Percentiles rank a stretch among this genome's conserved stretches.
Conservation (phyloP, 257 asterid genomes). For the Linderniella brevidens region DNA sequence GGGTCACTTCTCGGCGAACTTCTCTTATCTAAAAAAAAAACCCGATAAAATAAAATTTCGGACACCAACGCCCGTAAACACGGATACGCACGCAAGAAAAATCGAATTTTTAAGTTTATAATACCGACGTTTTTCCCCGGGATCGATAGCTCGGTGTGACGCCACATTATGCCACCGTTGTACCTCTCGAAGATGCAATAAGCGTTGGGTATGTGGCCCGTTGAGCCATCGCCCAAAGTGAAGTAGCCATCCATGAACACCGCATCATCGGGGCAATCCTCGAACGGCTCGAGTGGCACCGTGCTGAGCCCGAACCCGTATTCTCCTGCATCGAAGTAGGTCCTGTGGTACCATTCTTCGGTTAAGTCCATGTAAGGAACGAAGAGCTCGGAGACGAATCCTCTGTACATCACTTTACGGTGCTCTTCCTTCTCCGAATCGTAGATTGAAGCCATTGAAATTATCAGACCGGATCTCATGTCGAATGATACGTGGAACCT, state of each 20-base stretch:
- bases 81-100: too few relatives aligned
- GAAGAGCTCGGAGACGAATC: slow-evolving; percentile 50
- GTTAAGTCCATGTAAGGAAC: slow-evolving; percentile 71
- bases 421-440: slow-evolving; percentile 24
- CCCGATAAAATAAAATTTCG: too few relatives aligned
- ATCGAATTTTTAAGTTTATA: too few relatives aligned
- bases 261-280: slow-evolving; percentile 53
- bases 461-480: slow-evolving; percentile 50
- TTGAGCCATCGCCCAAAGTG: slow-evolving; percentile 29
- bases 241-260: slow-evolving; percentile 40
- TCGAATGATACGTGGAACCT: slow-evolving; percentile 41
- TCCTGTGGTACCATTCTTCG: slow-evolving; percentile 52
- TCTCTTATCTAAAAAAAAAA: slow-evolving; percentile 12
- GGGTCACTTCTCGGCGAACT: slow-evolving; percentile 37
- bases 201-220: slow-evolving; percentile 18
- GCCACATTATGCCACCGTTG: slow-evolving; percentile 55
- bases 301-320: slow-evolving; percentile 36
- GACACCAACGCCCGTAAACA: too few relatives aligned
- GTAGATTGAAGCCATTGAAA: slow-evolving; percentile 50
- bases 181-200: slow-evolving; percentile 39
- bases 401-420: slow-evolving; percentile 58
- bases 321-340: slow-evolving; percentile 59
- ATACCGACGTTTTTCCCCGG: too few relatives aligned
- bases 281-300: slow-evolving; percentile 32
- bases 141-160: slow-evolving; percentile 40